Evolutionary conservation across 139 green algal genomes (phyloP).

Genomic region (Zygnema circumcarinatum): DNA sequence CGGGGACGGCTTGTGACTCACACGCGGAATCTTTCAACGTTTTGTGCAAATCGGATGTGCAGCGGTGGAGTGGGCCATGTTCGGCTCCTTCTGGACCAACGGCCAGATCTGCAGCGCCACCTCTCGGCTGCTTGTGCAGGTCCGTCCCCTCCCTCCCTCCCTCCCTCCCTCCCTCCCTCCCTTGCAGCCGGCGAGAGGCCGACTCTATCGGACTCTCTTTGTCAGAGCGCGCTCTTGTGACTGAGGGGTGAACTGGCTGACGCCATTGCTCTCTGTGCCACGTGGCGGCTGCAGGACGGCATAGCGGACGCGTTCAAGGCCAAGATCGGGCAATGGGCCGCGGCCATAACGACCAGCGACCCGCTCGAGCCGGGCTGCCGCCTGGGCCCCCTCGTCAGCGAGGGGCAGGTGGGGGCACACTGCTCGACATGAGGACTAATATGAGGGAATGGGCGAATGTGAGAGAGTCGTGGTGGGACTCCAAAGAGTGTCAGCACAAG

Average conservation of each 20-base stretch:
- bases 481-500: neutral
- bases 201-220: too few relatives aligned
- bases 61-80: constrained; percentile 91
- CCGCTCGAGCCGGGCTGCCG: constrained; percentile 72
- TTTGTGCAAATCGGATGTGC: too few relatives aligned
- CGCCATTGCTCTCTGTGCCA: too few relatives aligned
- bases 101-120: constrained; percentile 90
- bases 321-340: constrained; percentile 72
- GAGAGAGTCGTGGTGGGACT: neutral
- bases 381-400: constrained; percentile 76
- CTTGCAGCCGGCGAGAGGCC: too few relatives aligned
- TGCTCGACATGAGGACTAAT: neutral
- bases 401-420: constrained; percentile 49
- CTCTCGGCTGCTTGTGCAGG: constrained; percentile 82
- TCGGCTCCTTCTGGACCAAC: constrained; percentile 84
- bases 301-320: constrained; percentile 74
- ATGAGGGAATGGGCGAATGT: neutral
- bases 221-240: too few relatives aligned
- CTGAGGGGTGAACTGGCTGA: too few relatives aligned
- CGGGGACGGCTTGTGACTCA: too few relatives aligned
- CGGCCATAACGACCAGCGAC: constrained; percentile 76
- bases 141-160: constrained; percentile 22
- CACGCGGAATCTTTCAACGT: too few relatives aligned
- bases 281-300: too few relatives aligned
- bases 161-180: neutral